Percentiles rank a stretch among this genome's conserved stretches.
Conservation (phyloP, 1,139 yeast species). For the Yamadazyma taylorii region DNA sequence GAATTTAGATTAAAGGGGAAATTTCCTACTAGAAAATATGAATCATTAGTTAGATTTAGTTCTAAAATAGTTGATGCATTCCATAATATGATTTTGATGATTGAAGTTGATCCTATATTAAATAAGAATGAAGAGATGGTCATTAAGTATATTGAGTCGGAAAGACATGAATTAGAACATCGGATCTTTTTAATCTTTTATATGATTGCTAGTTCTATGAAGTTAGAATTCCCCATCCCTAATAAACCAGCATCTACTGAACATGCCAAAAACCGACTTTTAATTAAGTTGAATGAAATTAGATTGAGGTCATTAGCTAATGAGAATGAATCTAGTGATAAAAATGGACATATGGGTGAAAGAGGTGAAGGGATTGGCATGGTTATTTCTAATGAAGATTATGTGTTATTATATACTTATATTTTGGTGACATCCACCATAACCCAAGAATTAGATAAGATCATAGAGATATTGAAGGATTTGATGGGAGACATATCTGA, state of each 20-base stretch:
- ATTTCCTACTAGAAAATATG: slow-evolving; percentile 58
- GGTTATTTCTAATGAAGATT: slow-evolving; percentile 58
- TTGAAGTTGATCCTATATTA: slow-evolving; percentile 60
- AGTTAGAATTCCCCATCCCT: slow-evolving; percentile 75
- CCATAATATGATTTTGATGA: slow-evolving; percentile 68
- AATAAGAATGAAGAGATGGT: slow-evolving; percentile 56
- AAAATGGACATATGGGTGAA: too few relatives aligned
- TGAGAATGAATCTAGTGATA: slow-evolving; percentile 17
- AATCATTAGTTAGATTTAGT: slow-evolving; percentile 52
- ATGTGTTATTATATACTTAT: slow-evolving; percentile 73
- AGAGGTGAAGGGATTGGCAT: too few relatives aligned
- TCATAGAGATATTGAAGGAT: slow-evolving; percentile 53
- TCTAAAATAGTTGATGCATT: slow-evolving; percentile 71
- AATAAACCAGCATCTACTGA: slow-evolving; percentile 76
- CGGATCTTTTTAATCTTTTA: slow-evolving; percentile 72
- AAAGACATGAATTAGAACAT: slow-evolving; percentile 68
- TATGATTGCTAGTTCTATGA: slow-evolving; percentile 76
- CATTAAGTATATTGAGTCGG: slow-evolving; percentile 53
- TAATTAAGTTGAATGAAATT: slow-evolving; percentile 59
- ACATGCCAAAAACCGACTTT: slow-evolving; percentile 70
- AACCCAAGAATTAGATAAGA: slow-evolving; percentile 60
- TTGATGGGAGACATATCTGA: slow-evolving; percentile 65
- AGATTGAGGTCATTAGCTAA: slow-evolving; percentile 22
- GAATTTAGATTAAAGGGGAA: slow-evolving; percentile 76
- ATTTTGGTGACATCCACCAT: slow-evolving; percentile 69